A percentile compares a stretch with the other conserved stretches of the same genome.
phyloP scores from a whole-genome alignment of 192 early-diverging fungal species.

The Coemansia sp. region DNA sequence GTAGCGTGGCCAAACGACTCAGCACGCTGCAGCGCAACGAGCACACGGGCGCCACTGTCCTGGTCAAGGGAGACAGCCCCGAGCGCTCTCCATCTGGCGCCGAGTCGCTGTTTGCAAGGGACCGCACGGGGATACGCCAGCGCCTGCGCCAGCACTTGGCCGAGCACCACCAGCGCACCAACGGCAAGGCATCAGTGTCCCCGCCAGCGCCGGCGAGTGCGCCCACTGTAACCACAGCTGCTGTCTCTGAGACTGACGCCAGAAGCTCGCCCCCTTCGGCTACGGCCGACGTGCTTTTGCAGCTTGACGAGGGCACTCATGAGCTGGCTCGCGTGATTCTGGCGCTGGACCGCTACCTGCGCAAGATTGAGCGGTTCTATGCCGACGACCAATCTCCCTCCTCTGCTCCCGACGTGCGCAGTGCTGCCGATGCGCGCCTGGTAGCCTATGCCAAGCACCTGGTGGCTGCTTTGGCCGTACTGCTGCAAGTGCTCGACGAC shows the following conservation, averaged over 20 bases:
- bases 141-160: slow-evolving; percentile 54
- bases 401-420: slow-evolving; percentile 23
- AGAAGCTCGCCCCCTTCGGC: not conserved
- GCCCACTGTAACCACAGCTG: not conserved
- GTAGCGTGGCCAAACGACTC: slow-evolving; percentile 21
- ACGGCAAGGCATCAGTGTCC: slow-evolving; percentile 5
- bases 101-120: slow-evolving; percentile 49
- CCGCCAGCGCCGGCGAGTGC: not conserved
- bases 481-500: slow-evolving; percentile 53
- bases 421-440: slow-evolving; percentile 38
- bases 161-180: slow-evolving; percentile 50
- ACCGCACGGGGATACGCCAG: slow-evolving; percentile 49
- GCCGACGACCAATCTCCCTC: slow-evolving; percentile 11
- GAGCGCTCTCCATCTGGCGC: not conserved
- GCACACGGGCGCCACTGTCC: slow-evolving; percentile 47
- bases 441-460: slow-evolving; percentile 51
- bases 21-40: slow-evolving; percentile 53
- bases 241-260: not conserved
- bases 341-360: slow-evolving; percentile 48
- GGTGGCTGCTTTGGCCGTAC: slow-evolving; percentile 43
- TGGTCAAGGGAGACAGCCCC: slow-evolving; percentile 32
- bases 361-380: slow-evolving; percentile 50
- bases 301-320: slow-evolving; percentile 51
- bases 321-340: slow-evolving; percentile 53
- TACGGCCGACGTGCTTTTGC: slow-evolving; percentile 41